These are phyloP conservation scores for Aspergillus saccharolyticus DNA, from an alignment of 495 filamentous ascomycete genomes.

Conservation along the genomic window DNA sequence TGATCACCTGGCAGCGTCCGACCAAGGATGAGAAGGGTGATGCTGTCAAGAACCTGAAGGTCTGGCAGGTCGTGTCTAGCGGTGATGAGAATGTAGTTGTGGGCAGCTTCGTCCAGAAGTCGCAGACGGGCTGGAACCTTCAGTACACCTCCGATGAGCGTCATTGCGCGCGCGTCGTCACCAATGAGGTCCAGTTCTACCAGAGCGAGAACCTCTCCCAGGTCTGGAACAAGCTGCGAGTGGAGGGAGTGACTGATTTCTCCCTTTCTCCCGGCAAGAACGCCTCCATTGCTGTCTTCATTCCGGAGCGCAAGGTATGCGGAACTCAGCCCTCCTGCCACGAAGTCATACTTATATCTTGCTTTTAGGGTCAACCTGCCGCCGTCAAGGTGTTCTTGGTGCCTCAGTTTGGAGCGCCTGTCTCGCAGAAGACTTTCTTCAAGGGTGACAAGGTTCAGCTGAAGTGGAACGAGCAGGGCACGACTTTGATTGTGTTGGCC, in stretches of 20 bases:
- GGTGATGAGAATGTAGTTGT: constrained; percentile 64
- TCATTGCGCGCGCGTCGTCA: constrained; percentile 87
- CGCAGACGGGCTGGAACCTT: constrained; percentile 92
- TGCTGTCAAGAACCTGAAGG: constrained; percentile 91
- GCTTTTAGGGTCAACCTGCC: constrained; percentile 73
- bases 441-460: constrained; percentile 98
- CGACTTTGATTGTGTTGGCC: constrained; percentile 86
- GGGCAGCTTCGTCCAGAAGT: constrained; percentile 89
- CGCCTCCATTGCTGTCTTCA: constrained; percentile 85
- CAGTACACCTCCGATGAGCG: constrained; percentile 92
- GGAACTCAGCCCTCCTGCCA: background rate
- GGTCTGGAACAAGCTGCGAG: constrained; percentile 91
- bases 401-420: constrained; percentile 69
- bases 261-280: constrained; percentile 82
- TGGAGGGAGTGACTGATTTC: constrained; percentile 88
- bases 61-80: constrained; percentile 71
- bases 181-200: constrained; percentile 97
- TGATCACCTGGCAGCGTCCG: constrained; percentile 95
- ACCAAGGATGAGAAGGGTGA: constrained; percentile 89
- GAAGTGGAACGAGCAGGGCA: constrained; percentile 93
- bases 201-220: constrained; percentile 75
- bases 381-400: constrained; percentile 92
- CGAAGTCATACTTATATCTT: constrained; percentile 7
- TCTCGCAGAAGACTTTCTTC: constrained; percentile 98
- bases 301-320: constrained; percentile 86